Evolutionary conservation across 2,329 filamentous ascomycete genomes (phyloP), one percentile per base, ranked within the genome.

Genomic region (Rachicladosporium sp.): DNA sequence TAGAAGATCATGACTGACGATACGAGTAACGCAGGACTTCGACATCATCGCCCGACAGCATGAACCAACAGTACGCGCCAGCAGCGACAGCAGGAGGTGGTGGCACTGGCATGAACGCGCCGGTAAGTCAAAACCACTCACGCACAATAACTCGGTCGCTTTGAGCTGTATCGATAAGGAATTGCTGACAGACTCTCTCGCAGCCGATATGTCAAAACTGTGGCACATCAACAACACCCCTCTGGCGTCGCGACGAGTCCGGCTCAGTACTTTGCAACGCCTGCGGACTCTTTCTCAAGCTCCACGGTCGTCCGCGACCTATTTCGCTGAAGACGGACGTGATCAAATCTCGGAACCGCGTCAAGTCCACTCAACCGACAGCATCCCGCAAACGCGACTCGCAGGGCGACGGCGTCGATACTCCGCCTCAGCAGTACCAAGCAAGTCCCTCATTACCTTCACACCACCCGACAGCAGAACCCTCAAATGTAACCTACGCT

Each of bases 321-420:
- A 95, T 94, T 61, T 93, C 85, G 53, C 74, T 98, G 54, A 98
- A 98, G 73, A 96, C 91, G 36, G 91, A 98, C 69, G 89, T 96
- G 51, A 98, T 98, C 69, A 98, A 98, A 71, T 95, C 88, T 69
- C 86, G 91, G 56, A 98, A 98, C 66, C 80, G 91, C 49, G 89
- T 96, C 52, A 96, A 96, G 71, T 91, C 87, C 39, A 74, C 88
- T 54, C 75, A 83, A 80, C 23, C 23, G 23, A 27, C 23, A 27
- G 46, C 68, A 80, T 37, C 64, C 71, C 40, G 65, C 69, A 43
- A 39, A 31, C 43, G 42, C 31, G 65, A 76, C 56, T 74, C 76
- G 21, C 80, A 80, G 41, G 80, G 82, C 54, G 86, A 84, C 63
- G 73, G 76, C 47, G 71, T 72, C 12, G 36, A 40, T 10, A 6